Evolutionary conservation across 1,139 yeast genomes (phyloP), one percentile per base, ranked within the genome.

Genomic region (Candida tetrigidarum): DNA sequence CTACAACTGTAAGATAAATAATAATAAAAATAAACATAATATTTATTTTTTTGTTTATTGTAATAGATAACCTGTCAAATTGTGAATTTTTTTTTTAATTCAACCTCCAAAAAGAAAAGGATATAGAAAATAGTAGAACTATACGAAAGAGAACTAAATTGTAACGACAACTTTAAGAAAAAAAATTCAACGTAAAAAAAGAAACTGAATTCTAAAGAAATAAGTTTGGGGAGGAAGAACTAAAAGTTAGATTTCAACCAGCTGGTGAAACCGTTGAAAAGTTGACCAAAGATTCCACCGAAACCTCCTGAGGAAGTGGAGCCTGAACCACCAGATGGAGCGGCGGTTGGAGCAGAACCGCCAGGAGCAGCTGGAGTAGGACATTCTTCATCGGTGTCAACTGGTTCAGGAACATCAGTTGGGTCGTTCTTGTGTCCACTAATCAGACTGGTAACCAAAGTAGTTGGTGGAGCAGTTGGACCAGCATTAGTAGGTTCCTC

Each of bases 361-460:
- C 12, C 22, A 32, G 36, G 18, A 15, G 25, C 10, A 11, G 14
- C 36, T 3, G 10, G 25, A 19, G 22, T 19, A 3, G 12, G 25
- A 32, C 36, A 32, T n/a, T 32, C 36, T n/a, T 32, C 36, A 14
- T 32, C 36, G 18, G 32, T 28, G 11, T 32, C 36, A 12, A 8
- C 23, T 19, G 36, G 36, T 12, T 32, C 36, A 6, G 11, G 20
- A 16, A 11, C 23, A 19, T 19, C 36, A 12, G 22, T 25, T 10
- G 14, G 8, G 5, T 10, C 10, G 16, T 23, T 19, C 16, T 12
- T 19, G 11, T 32, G 19, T 4, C 25, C 19, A 12, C 25, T 32
- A n/a, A 20, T 20, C 36, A 32, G 19, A 11, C 25, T 32, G 10
- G 36, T 32, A n/a, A 20, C 18, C 36, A 32, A 32, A 19, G 36